Evolutionary conservation across 257 asterid species (phyloP).

Genomic region (Fraxinus excelsior): DNA sequence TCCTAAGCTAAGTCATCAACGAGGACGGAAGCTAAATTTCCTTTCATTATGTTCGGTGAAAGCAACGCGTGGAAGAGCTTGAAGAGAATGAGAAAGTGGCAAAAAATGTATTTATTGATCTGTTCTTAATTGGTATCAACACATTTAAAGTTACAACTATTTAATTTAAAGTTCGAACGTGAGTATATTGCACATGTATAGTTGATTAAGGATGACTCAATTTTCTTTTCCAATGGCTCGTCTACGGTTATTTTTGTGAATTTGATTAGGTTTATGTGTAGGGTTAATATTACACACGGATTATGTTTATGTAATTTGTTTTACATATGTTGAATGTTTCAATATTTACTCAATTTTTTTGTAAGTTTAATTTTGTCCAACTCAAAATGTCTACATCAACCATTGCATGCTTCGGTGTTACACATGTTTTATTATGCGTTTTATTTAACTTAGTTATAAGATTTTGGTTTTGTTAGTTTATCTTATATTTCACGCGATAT

Average conservation of each 20-base stretch:
- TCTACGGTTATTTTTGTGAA: constrained; percentile 22
- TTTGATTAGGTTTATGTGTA: background rate
- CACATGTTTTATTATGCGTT: too few relatives aligned
- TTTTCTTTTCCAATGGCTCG: constrained; percentile 20
- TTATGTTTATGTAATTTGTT: too few relatives aligned
- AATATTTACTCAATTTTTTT: too few relatives aligned
- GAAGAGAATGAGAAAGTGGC: constrained; percentile 93
- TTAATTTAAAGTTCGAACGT: constrained; percentile 64
- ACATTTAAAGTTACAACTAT: constrained; percentile 6
- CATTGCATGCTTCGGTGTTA: too few relatives aligned
- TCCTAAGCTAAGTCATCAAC: background rate
- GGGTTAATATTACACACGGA: too few relatives aligned
- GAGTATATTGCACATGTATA: constrained; percentile 78
- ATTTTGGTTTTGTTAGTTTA: too few relatives aligned
- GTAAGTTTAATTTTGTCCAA: too few relatives aligned
- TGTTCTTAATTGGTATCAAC: constrained; percentile 19
- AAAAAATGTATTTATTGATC: constrained; percentile 63
- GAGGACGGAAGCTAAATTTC: background rate
- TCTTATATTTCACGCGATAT: too few relatives aligned
- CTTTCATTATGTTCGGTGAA: constrained; percentile 40
- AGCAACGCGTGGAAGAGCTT: constrained; percentile 74
- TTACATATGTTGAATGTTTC: too few relatives aligned
- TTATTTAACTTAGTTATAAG: too few relatives aligned
- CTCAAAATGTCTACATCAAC: too few relatives aligned
- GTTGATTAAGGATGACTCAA: background rate